Evolutionary conservation across 257 asterid genomes (phyloP).

Genomic region (Vinca minor): DNA sequence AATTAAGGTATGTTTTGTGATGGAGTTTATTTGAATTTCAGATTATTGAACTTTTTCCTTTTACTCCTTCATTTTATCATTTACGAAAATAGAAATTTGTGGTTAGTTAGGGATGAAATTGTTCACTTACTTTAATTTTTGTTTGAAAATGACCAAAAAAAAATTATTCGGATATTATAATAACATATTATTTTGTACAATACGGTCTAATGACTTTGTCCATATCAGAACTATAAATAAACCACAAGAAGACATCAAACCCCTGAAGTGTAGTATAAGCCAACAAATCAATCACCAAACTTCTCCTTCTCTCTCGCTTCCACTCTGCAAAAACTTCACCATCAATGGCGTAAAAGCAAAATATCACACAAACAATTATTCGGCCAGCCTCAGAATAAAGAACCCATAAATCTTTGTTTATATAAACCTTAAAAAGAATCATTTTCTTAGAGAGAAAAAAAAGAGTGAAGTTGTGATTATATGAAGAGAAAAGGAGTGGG

Average conservation of each 20-base stretch:
- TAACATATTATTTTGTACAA: too few species aligned
- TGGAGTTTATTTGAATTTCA: too few species aligned
- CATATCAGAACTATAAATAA: too few species aligned
- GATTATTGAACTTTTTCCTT: too few species aligned
- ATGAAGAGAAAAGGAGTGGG: constrained; percentile 9
- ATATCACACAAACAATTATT: constrained; percentile 21
- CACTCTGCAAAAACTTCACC: constrained; percentile 24
- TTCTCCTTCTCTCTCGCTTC: neutral
- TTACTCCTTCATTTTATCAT: too few species aligned
- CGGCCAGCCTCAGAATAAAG: constrained; percentile 12
- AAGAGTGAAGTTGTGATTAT: neutral
- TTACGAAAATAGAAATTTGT: too few species aligned
- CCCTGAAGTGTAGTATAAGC: constrained; percentile 48
- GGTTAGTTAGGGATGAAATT: too few species aligned
- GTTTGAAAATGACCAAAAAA: too few species aligned
- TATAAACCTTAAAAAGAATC: neutral
- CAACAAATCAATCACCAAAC: constrained; percentile 21
- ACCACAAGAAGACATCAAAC: constrained; percentile 14
- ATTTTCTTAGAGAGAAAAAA: neutral
- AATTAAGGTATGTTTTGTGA: too few species aligned
- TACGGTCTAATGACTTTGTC: too few species aligned
- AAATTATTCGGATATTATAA: too few species aligned
- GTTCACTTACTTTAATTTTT: too few species aligned
- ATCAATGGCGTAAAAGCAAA: constrained; percentile 64
- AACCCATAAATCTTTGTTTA: neutral